These are phyloP conservation scores for Fonsecaea monophora DNA, from an alignment of 2,329 filamentous ascomycete species.

Conservation along the genomic window DNA sequence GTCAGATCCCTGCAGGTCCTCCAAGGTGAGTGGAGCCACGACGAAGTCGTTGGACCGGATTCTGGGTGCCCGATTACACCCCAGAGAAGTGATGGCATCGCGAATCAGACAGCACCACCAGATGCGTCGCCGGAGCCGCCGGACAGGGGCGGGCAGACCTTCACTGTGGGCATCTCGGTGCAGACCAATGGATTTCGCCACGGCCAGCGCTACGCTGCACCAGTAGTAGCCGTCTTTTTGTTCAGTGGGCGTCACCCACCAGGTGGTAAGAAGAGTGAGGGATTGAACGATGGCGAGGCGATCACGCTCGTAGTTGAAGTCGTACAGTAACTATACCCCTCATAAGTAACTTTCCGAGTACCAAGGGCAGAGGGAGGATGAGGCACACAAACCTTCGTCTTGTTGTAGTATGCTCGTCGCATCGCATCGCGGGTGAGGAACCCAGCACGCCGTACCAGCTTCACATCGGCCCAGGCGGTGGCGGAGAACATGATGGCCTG, in stretches of 20 bases:
- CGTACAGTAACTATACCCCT: constrained; percentile 69
- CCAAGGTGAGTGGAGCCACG: constrained; percentile 82
- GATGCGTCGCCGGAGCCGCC: constrained; percentile 14
- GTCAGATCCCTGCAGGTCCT: constrained; percentile 72
- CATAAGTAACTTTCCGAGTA: too few relatives aligned
- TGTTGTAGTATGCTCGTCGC: too few relatives aligned
- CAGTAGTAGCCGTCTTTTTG: constrained; percentile 98
- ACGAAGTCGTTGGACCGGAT: constrained; percentile 94
- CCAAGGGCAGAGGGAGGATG: too few relatives aligned
- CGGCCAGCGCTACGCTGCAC: constrained; percentile 90
- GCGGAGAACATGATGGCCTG: constrained; percentile 94
- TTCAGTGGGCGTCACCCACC: constrained; percentile 95
- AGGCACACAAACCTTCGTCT: too few relatives aligned
- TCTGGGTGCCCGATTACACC: constrained; percentile 70
- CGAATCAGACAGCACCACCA: constrained; percentile 24
- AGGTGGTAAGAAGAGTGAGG: constrained; percentile 90
- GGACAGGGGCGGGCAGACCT: neutral
- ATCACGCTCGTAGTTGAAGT: constrained; percentile 92
- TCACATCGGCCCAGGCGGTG: constrained; percentile 86
- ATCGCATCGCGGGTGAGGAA: constrained; percentile 55
- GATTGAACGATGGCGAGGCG: constrained; percentile 88
- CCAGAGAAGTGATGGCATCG: constrained; percentile 17
- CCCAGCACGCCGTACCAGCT: constrained; percentile 74
- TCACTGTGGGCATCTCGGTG: constrained; percentile 8
- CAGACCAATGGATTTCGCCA: constrained; percentile 84